Base-by-base conservation (phyloP, 2,329 filamentous ascomycete genomes). In the Graphiopsis chlorocephala region DNA sequence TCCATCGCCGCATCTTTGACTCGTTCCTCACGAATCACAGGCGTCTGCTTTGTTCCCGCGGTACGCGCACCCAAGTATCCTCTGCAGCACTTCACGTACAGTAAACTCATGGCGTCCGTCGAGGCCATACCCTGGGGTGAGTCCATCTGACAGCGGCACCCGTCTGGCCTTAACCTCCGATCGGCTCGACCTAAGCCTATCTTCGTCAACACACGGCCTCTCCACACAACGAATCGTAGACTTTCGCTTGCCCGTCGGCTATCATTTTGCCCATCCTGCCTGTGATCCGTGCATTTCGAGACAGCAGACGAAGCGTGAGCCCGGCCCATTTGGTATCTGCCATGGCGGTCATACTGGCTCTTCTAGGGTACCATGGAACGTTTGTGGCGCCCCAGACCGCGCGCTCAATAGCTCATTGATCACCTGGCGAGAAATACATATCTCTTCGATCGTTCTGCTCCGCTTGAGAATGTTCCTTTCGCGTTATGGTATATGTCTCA, bases 221-320 rank as follows among this genome's bases (percentile, higher is more conserved):
- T 56, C 53, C 53, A 31, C 53, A 38, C 14, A 20, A 53, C 50
- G 50, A 53, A 53, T 53, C 50, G 50, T 31, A 53, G 50, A 53
- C 50, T 56, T 56, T 56, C n/a, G 29, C 53, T 56, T 23, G 53
- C 20, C 53, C 28, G 53, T 31, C 53, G 29, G 31, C 31, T 33
- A 31, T 11, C 28, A 33, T 31, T 56, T n/a, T 17, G 50, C 10
- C 20, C 53, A 31, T 56, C 31, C 29, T 38, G n/a, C 25, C 12
- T 2, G 53, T 17, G 53, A 56, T 56, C 53, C 53, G 53, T 56
- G 53, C 53, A 14, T 23, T 56, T n/a, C 53, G 53, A 56, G 26
- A 56, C 53, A 56, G 17, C 11, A 38, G 12, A 23, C 23, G 53
- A 23, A 33, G 28, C 20, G 31, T 23, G 53, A 56, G 53, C 28